Conservation (phyloP, 2,329 filamentous ascomycete genomes). For the Parascedosporium putredinis region DNA sequence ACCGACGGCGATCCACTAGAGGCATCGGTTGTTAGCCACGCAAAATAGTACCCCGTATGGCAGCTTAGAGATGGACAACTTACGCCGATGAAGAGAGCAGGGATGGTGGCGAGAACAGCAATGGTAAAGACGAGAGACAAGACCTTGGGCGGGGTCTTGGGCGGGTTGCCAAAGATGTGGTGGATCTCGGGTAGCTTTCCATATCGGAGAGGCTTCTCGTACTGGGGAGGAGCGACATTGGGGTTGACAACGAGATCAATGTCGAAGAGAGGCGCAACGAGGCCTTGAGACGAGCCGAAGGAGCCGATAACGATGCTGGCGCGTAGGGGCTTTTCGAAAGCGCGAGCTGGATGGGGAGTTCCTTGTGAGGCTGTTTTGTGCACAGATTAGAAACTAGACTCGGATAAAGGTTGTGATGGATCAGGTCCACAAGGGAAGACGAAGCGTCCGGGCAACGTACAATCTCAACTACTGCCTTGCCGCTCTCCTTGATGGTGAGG, state of each 20-base stretch:
- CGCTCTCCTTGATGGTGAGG: constrained; percentile 73
- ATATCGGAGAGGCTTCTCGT: constrained; percentile 68
- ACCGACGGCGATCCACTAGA: constrained; percentile 69
- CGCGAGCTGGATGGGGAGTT: constrained; percentile 73
- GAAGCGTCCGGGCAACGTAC: too few relatives aligned
- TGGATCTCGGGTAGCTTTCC: constrained; percentile 75
- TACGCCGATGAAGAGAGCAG: constrained; percentile 61
- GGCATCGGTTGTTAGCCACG: constrained; percentile 6
- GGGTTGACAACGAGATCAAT: constrained; percentile 56
- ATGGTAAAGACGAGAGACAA: constrained; percentile 69
- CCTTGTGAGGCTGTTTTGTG: constrained; percentile 64
- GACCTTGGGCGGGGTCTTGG: constrained; percentile 68
- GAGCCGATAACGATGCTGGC: constrained; percentile 80
- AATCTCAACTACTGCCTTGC: constrained; percentile 76
- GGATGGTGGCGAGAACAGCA: constrained; percentile 63
- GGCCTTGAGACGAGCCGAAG: constrained; percentile 63
- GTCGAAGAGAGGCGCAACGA: constrained; percentile 62
- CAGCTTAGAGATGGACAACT: constrained; percentile 21
- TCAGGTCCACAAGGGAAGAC: too few relatives aligned
- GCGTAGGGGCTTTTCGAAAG: constrained; percentile 54
- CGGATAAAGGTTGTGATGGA: not conserved
- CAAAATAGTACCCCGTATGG: not conserved
- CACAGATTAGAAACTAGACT: constrained; percentile 13
- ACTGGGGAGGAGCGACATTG: constrained; percentile 45
- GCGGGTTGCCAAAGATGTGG: constrained; percentile 77